Evolutionary conservation across 768 basidiomycete genomes (phyloP).

Genomic region (Tylopilus felleus): DNA sequence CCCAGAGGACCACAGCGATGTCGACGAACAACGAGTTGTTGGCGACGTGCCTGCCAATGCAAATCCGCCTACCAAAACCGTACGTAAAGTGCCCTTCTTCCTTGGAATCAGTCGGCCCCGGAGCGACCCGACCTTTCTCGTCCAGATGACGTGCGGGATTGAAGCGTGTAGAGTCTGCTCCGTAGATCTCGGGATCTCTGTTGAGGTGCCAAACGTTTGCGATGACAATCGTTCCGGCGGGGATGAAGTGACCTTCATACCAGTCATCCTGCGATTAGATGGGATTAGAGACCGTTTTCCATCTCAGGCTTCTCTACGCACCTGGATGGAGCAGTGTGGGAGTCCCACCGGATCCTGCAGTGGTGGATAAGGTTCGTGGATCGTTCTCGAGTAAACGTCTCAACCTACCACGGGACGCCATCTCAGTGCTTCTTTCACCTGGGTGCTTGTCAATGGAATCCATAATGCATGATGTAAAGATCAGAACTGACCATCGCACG

Average conservation of each 20-base stretch:
- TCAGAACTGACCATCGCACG: slow-evolving; percentile 2
- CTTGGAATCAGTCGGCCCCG: slow-evolving; percentile 1
- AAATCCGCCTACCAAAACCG: slow-evolving; percentile 20
- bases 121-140: background rate
- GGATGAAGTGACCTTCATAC: slow-evolving; percentile 24
- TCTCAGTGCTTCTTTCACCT: slow-evolving; percentile 9
- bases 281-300: background rate
- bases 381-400: background rate
- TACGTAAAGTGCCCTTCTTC: slow-evolving; percentile 16
- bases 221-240: slow-evolving; percentile 15
- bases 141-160: slow-evolving; percentile 31
- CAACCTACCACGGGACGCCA: slow-evolving; percentile 4
- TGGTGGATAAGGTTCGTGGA: background rate
- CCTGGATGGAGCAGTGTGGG: slow-evolving; percentile 2
- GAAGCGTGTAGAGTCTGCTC: slow-evolving; percentile 42
- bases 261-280: slow-evolving; percentile 18
- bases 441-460: background rate
- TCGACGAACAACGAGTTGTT: slow-evolving; percentile 34
- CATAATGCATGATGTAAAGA: background rate
- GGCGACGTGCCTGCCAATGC: slow-evolving; percentile 34
- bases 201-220: slow-evolving; percentile 34
- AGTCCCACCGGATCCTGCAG: slow-evolving; percentile 2
- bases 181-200: slow-evolving; percentile 40
- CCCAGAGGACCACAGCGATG: slow-evolving; percentile 31
- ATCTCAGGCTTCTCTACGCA: background rate